A percentile compares a stretch with the other conserved stretches of the same genome.
phyloP scores from a whole-genome alignment of 192 early-diverging fungal species.

The Glomus cerebriforme region DNA sequence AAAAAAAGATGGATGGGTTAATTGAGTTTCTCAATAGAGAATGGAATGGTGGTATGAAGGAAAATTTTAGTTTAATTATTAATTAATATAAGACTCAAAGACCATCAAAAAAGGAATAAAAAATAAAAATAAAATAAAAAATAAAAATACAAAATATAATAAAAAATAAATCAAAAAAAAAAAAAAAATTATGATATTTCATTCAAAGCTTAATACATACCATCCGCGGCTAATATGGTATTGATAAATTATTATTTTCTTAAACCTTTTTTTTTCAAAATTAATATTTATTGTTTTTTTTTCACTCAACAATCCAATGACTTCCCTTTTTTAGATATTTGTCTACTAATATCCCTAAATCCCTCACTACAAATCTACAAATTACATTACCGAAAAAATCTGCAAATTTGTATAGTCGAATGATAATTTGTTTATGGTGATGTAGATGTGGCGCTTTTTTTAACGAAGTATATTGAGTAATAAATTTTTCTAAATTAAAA shows the following conservation, averaged over 20 bases:
- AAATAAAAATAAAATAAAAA: neutral
- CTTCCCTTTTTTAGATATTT: slow-evolving; percentile 49
- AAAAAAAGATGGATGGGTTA: neutral
- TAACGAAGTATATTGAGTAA: slow-evolving; percentile 35
- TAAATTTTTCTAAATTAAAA: slow-evolving; percentile 36
- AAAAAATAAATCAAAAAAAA: neutral
- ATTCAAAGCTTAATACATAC: neutral
- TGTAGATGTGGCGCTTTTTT: slow-evolving; percentile 36
- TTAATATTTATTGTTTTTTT: neutral
- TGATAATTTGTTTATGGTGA: slow-evolving; percentile 42
- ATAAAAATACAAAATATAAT: neutral
- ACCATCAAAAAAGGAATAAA: neutral
- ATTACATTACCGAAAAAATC: slow-evolving; percentile 47
- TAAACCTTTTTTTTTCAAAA: neutral
- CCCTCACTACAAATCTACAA: slow-evolving; percentile 47
- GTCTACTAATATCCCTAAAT: slow-evolving; percentile 46
- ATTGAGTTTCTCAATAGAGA: neutral
- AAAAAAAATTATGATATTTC: too few species aligned
- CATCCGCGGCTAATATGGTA: neutral
- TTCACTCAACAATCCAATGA: slow-evolving; percentile 43
- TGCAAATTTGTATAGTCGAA: slow-evolving; percentile 39
- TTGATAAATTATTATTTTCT: neutral
- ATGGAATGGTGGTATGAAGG: neutral
- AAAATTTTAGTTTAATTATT: neutral
- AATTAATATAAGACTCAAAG: neutral